Conservation (phyloP, 768 basidiomycete species). For the Serendipita sp. region DNA sequence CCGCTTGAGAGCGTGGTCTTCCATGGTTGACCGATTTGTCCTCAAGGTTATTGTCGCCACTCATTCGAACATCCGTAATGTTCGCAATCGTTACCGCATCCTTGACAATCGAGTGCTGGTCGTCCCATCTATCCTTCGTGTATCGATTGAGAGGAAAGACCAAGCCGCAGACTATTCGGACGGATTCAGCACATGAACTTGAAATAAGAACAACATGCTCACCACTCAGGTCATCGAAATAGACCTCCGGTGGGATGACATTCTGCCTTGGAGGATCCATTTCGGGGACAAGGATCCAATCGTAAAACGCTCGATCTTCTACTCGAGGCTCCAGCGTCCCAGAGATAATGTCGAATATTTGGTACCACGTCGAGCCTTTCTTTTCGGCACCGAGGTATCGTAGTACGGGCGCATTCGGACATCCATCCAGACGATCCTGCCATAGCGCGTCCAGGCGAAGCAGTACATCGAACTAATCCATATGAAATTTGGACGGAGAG, state of each 20-base stretch:
- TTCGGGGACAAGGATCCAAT: constrained; percentile 28
- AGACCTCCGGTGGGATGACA: constrained; percentile 29
- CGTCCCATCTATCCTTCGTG: constrained; percentile 24
- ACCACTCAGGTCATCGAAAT: constrained; percentile 31
- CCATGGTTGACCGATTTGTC: neutral
- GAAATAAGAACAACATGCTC: neutral
- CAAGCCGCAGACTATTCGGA: constrained; percentile 23
- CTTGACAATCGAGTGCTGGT: constrained; percentile 26
- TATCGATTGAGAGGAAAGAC: constrained; percentile 29
- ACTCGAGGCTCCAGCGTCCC: constrained; percentile 28
- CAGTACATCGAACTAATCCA: constrained; percentile 31
- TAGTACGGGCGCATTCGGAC: constrained; percentile 32
- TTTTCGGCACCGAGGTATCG: constrained; percentile 20
- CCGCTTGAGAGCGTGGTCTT: constrained; percentile 10
- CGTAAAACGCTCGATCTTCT: constrained; percentile 25
- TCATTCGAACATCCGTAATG: constrained; percentile 22
- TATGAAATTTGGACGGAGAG: neutral
- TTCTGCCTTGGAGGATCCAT: constrained; percentile 11
- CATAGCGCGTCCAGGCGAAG: constrained; percentile 31
- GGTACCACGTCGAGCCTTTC: constrained; percentile 17
- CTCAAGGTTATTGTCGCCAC: constrained; percentile 9
- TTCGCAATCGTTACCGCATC: constrained; percentile 27
- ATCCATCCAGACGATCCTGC: constrained; percentile 33
- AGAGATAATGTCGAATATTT: constrained; percentile 26
- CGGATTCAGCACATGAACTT: neutral